These are phyloP conservation scores for Fusarium fracticaudum DNA, from an alignment of 2,329 filamentous ascomycete genomes.

Conservation along the genomic window DNA sequence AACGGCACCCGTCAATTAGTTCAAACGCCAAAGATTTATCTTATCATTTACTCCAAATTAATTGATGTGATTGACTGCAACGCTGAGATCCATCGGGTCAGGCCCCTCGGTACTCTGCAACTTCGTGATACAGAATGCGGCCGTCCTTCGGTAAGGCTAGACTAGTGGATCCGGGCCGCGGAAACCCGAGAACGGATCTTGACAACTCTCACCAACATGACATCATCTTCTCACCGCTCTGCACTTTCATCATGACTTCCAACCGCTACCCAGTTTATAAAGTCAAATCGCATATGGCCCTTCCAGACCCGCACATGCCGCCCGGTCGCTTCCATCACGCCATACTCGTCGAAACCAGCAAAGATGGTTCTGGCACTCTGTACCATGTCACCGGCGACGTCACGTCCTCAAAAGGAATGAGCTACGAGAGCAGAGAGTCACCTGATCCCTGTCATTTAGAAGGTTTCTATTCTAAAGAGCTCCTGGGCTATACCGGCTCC, in stretches of 20 bases:
- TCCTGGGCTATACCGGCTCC: neutral
- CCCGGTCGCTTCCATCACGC: neutral
- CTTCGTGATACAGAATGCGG: neutral
- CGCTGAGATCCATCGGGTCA: fast-evolving
- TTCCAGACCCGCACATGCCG: neutral
- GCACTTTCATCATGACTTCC: neutral
- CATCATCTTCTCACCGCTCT: neutral
- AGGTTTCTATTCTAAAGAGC: neutral
- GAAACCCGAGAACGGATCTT: neutral
- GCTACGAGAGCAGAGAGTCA: neutral
- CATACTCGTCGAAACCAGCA: neutral
- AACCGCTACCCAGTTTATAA: neutral
- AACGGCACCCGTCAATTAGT: too few relatives aligned
- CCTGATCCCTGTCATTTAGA: fast-evolving
- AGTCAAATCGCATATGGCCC: neutral
- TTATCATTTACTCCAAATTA: fast-evolving
- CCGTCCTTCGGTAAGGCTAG: neutral
- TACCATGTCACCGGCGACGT: neutral
- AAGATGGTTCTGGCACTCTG: neutral
- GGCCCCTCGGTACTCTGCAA: fast-evolving
- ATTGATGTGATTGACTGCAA: neutral
- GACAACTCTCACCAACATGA: too few relatives aligned
- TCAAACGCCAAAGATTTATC: fast-evolving
- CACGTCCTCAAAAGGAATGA: neutral
- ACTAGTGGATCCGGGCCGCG: neutral